Conservation (phyloP, 169 alveolate species). For the Sarcocystis neurona region DNA sequence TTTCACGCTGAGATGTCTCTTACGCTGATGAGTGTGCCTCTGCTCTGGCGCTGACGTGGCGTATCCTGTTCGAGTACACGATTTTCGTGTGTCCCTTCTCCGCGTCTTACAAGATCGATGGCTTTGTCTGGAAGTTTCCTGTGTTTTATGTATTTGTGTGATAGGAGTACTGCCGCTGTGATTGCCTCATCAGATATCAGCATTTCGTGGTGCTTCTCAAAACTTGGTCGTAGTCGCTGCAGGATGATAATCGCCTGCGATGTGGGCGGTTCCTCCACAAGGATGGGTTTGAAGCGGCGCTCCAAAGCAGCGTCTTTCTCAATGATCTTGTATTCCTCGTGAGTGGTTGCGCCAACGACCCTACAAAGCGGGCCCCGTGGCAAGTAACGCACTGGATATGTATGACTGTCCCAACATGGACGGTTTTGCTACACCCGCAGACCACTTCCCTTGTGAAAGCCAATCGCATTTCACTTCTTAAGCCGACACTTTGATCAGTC, state of each 20-base stretch:
- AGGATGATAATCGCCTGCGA: conserved; percentile 78
- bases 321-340: conserved; percentile 85
- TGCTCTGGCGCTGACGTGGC: too few species aligned
- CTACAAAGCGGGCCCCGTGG: neutral
- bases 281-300: conserved; percentile 88
- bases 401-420: neutral
- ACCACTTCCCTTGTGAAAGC: too few species aligned
- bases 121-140: conserved; percentile 86
- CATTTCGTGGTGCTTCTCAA: conserved; percentile 79
- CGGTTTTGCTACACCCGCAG: too few species aligned
- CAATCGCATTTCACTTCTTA: too few species aligned
- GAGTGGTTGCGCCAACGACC: conserved; percentile 87
- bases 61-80: too few species aligned
- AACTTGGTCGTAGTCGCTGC: conserved; percentile 64
- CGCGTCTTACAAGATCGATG: conserved; percentile 77
- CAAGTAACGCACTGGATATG: neutral
- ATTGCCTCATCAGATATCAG: conserved; percentile 81
- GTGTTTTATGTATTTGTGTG: conserved; percentile 81
- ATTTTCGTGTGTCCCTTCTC: too few species aligned
- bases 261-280: conserved; percentile 82
- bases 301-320: conserved; percentile 90
- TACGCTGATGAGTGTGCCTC: too few species aligned
- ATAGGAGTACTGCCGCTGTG: conserved; percentile 76
- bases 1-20: too few species aligned
- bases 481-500: neutral